A percentile compares a stretch with the other conserved stretches of the same genome.
phyloP scores from a whole-genome alignment of 2,329 filamentous ascomycete genomes.

The Thelonectria blattea region DNA sequence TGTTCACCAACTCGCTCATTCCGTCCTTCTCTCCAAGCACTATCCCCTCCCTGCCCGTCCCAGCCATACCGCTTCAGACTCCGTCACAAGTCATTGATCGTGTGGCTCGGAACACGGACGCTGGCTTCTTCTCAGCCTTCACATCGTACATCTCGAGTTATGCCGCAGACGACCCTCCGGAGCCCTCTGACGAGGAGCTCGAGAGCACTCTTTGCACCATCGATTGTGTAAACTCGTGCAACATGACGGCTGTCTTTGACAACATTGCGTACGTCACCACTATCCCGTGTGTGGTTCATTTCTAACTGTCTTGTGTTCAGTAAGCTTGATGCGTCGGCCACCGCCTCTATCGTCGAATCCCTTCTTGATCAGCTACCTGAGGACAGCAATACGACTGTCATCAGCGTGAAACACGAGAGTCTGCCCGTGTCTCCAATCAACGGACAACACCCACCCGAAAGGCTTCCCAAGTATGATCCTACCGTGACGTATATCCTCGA shows the following conservation, averaged over 20 bases:
- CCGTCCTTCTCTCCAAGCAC: constrained; percentile 74
- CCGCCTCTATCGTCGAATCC: constrained; percentile 61
- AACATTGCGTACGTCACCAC: constrained; percentile 73
- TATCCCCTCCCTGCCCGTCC: constrained; percentile 71
- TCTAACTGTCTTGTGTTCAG: constrained; percentile 33
- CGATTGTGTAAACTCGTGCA: constrained; percentile 91
- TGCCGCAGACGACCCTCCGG: constrained; percentile 94
- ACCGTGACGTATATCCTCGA: constrained; percentile 90
- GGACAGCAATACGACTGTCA: constrained; percentile 76
- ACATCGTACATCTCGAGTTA: constrained; percentile 99
- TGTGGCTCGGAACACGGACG: constrained; percentile 76
- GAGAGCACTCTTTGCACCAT: constrained; percentile 95
- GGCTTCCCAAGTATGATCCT: constrained; percentile 77
- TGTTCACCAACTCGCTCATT: constrained; percentile 94
- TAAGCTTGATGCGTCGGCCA: constrained; percentile 44
- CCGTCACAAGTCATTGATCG: constrained; percentile 94
- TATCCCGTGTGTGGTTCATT: background rate
- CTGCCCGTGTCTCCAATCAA: constrained; percentile 67
- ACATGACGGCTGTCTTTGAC: constrained; percentile 79
- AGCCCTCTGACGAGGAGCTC: constrained; percentile 95
- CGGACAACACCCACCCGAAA: constrained; percentile 43
- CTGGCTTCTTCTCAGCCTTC: constrained; percentile 89
- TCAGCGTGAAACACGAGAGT: constrained; percentile 87
- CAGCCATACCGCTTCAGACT: constrained; percentile 85
- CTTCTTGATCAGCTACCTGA: constrained; percentile 87